Evolutionary conservation across 2,329 filamentous ascomycete genomes (phyloP).

Genomic region (Whalleya microplaca): DNA sequence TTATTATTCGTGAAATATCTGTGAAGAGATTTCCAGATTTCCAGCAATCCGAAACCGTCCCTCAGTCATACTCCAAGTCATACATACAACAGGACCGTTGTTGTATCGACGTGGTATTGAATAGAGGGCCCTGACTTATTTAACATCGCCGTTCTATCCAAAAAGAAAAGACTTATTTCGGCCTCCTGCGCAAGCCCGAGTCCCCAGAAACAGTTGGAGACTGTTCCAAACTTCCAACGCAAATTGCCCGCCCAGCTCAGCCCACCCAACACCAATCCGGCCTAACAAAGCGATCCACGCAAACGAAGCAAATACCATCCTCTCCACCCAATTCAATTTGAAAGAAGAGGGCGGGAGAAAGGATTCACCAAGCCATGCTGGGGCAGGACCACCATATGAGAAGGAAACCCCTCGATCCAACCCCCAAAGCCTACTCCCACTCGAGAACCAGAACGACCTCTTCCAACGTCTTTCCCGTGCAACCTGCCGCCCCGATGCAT

Average conservation of each 20-base stretch:
- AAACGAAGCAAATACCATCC: conserved; percentile 23
- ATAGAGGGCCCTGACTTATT: too few relatives aligned
- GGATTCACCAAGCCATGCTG: conserved; percentile 31
- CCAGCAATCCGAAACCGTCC: too few relatives aligned
- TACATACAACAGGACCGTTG: too few relatives aligned
- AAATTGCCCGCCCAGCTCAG: conserved; percentile 15
- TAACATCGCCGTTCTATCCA: too few relatives aligned
- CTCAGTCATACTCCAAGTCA: too few relatives aligned
- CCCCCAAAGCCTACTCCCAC: conserved; percentile 50
- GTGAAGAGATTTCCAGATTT: too few relatives aligned
- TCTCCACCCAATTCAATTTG: conserved; percentile 16
- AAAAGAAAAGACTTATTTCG: too few relatives aligned
- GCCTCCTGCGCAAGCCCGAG: neutral
- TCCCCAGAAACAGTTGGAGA: conserved; percentile 5
- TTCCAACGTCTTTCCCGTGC: conserved; percentile 52
- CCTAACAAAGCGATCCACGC: conserved; percentile 20
- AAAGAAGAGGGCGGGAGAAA: conserved; percentile 6
- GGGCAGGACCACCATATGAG: conserved; percentile 35
- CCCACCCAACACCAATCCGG: conserved; percentile 25
- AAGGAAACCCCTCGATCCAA: conserved; percentile 35
- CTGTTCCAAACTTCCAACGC: conserved; percentile 20
- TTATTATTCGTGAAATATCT: too few relatives aligned
- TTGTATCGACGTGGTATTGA: too few relatives aligned
- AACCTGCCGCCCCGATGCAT: conserved; percentile 37
- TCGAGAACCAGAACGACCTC: conserved; percentile 61